Evolutionary conservation across 768 basidiomycete genomes (phyloP).

Genomic region (Albatrellus ellisii): DNA sequence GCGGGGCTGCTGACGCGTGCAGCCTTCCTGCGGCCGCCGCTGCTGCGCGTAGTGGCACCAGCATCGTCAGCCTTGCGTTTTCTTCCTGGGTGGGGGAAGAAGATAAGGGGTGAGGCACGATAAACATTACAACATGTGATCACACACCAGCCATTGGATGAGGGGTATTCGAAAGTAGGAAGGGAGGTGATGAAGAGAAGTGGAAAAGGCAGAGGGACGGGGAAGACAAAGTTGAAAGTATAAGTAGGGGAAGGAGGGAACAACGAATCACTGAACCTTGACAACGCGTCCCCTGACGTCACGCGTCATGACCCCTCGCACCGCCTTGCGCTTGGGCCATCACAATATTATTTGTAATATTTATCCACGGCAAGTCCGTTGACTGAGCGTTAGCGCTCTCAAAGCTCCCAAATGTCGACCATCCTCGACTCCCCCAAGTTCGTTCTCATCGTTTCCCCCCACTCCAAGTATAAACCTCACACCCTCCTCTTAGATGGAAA

Average conservation of each 20-base stretch:
- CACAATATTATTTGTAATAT: no score
- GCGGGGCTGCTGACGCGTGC: constrained; percentile 20
- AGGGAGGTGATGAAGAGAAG: neutral
- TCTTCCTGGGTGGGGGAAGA: constrained; percentile 19
- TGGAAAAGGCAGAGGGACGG: neutral
- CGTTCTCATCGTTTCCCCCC: no score
- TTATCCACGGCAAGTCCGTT: no score
- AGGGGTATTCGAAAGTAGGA: neutral
- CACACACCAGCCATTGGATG: neutral
- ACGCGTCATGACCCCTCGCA: constrained; percentile 19
- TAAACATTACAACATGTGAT: neutral
- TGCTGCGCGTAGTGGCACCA: constrained; percentile 24
- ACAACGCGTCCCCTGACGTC: constrained; percentile 22
- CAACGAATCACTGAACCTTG: constrained; percentile 17
- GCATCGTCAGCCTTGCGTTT: constrained; percentile 34
- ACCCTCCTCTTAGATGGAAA: no score
- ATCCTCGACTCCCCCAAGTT: no score
- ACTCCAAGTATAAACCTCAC: no score
- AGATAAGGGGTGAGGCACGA: neutral
- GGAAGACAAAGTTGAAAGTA: neutral
- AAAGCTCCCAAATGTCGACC: no score
- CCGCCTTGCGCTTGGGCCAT: no score
- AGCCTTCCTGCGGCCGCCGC: constrained; percentile 15
- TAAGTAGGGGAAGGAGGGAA: constrained; percentile 6
- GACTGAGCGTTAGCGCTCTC: no score